These are phyloP conservation scores for Aspergillus ostianus DNA, from an alignment of 495 filamentous ascomycete species.

Conservation along the genomic window DNA sequence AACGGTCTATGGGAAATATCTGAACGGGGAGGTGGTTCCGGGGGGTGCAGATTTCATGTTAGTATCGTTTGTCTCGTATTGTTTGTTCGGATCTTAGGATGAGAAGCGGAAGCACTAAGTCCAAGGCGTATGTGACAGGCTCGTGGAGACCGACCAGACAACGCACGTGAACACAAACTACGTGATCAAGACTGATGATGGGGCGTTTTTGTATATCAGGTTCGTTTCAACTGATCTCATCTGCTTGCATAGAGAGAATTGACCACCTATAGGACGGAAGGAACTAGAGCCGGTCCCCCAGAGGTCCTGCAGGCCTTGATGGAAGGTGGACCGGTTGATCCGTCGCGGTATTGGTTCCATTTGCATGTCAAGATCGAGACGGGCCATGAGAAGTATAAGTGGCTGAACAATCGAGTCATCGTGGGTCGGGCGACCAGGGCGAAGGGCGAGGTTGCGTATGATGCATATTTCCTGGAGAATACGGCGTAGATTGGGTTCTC, in stretches of 20 bases:
- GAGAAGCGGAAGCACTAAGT: neutral
- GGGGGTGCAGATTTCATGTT: slow-evolving; percentile 35
- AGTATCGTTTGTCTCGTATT: neutral
- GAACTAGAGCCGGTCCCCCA: slow-evolving; percentile 28
- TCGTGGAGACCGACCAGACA: slow-evolving; percentile 28
- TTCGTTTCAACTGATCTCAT: slow-evolving; percentile 4
- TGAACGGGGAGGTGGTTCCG: slow-evolving; percentile 29
- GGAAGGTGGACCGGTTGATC: slow-evolving; percentile 30
- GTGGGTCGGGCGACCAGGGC: slow-evolving; percentile 29
- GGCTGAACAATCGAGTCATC: slow-evolving; percentile 36
- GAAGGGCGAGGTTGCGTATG: slow-evolving; percentile 30
- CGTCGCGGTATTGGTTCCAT: slow-evolving; percentile 32
- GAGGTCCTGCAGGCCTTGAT: slow-evolving; percentile 30
- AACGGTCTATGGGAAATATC: slow-evolving; percentile 21
- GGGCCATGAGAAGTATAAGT: slow-evolving; percentile 31
- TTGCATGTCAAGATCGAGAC: slow-evolving; percentile 32
- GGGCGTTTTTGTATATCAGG: slow-evolving; percentile 30
- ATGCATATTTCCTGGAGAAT: slow-evolving; percentile 34
- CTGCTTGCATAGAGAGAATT: neutral
- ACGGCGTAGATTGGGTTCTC: slow-evolving; percentile 5
- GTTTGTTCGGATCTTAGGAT: too few relatives aligned
- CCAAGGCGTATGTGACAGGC: slow-evolving; percentile 15
- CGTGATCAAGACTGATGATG: slow-evolving; percentile 30
- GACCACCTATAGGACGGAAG: slow-evolving; percentile 22
- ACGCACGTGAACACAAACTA: slow-evolving; percentile 34